These are phyloP conservation scores for Fusarium sp. DNA, from an alignment of 2,329 filamentous ascomycete genomes.

Conservation along the genomic window DNA sequence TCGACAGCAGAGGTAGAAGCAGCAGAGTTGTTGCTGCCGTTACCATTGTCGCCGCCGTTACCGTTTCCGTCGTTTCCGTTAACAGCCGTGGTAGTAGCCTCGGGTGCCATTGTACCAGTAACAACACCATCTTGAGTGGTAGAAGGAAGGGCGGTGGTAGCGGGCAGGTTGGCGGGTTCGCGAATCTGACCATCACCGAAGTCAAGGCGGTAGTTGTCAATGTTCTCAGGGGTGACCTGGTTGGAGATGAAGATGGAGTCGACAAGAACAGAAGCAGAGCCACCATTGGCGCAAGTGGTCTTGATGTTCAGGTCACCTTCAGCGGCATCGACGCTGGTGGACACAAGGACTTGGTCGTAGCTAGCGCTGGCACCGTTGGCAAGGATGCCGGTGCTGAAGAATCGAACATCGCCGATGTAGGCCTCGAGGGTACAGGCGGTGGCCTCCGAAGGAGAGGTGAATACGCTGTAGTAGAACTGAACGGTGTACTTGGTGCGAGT, in stretches of 20 bases:
- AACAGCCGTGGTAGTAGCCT: not conserved
- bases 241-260: constrained; percentile 42
- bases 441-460: not conserved
- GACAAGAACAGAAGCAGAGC: constrained; percentile 12
- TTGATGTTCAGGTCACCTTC: constrained; percentile 14
- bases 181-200: constrained; percentile 31
- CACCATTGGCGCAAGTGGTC: constrained; percentile 20
- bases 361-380: not conserved
- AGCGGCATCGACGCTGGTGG: not conserved
- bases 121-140: not conserved
- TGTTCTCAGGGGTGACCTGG: constrained; percentile 38
- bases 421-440: constrained; percentile 29
- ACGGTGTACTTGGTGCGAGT: constrained; percentile 29
- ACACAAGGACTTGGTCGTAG: constrained; percentile 5
- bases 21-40: not conserved
- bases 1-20: not conserved
- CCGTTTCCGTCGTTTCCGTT: not conserved
- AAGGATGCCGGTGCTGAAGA: constrained; percentile 6
- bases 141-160: not conserved
- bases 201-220: constrained; percentile 22
- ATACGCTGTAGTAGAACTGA: constrained; percentile 37
- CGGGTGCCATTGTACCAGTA: not conserved
- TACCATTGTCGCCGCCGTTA: too few relatives aligned
- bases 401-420: constrained; percentile 17
- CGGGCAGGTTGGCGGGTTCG: not conserved